Evolutionary conservation across 805 yeast species (phyloP).

Genomic region (Saturnispora dispora): DNA sequence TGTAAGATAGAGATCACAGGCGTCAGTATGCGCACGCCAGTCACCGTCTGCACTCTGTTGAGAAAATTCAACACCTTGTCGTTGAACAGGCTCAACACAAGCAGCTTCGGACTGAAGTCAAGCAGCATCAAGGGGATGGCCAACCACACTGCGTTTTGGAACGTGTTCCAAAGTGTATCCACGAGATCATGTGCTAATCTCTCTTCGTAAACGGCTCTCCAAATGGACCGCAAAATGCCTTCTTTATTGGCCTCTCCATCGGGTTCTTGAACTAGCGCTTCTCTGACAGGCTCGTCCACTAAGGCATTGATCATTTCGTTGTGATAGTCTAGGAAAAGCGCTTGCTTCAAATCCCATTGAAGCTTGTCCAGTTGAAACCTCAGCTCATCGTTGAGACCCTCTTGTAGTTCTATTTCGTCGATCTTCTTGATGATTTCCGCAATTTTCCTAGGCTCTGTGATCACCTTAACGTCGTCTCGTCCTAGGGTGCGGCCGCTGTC

Average conservation of each 20-base stretch:
- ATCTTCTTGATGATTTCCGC: neutral
- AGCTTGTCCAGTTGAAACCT: neutral
- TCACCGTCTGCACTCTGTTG: neutral
- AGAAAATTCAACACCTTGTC: neutral
- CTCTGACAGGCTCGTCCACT: neutral
- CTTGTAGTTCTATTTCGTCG: neutral
- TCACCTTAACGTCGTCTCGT: neutral
- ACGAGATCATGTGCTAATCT: neutral
- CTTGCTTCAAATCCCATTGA: slow-evolving; percentile 1
- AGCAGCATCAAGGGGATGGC: neutral
- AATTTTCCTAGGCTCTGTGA: neutral
- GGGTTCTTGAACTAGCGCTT: neutral
- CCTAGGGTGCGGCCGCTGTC: neutral
- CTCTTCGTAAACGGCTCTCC: neutral
- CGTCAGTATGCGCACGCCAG: neutral
- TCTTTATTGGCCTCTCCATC: neutral
- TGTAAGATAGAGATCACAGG: neutral
- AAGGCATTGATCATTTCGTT: slow-evolving; percentile 3
- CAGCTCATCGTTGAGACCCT: neutral
- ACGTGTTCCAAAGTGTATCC: neutral
- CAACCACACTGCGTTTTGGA: neutral
- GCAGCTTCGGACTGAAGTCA: neutral
- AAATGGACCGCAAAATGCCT: neutral
- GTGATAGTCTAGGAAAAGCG: slow-evolving; percentile 1
- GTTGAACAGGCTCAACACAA: neutral